Percentiles rank a stretch among this genome's conserved stretches.
These are phyloP conservation scores for Hirschfeldia incana DNA, from an alignment of 345 rosid species.

Conservation along the genomic window DNA sequence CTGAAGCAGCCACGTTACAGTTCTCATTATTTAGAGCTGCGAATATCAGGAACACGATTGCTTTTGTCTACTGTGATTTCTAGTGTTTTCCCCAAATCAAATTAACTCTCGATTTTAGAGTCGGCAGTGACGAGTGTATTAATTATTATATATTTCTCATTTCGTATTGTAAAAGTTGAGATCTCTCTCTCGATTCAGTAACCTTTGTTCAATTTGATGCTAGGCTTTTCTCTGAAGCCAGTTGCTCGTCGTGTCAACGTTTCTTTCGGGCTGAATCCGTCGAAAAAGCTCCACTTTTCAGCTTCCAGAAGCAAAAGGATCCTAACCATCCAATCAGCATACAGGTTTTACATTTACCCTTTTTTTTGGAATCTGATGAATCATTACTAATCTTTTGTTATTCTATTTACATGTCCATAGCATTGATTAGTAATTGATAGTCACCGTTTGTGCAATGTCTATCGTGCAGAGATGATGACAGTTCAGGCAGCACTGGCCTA, in stretches of 20 bases:
- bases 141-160: neutral
- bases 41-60: neutral
- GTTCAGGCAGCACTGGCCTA: slow-evolving; percentile 54
- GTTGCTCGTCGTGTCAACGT: slow-evolving; percentile 43
- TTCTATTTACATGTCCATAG: neutral
- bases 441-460: slow-evolving; percentile 8
- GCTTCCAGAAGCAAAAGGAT: slow-evolving; percentile 51
- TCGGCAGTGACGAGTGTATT: neutral
- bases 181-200: neutral
- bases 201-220: neutral
- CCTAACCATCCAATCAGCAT: slow-evolving; percentile 60
- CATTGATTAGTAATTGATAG: neutral
- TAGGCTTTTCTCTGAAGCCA: slow-evolving; percentile 52
- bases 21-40: neutral
- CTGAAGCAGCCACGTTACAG: neutral
- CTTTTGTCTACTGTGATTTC: neutral
- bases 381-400: neutral
- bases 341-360: slow-evolving; percentile 48
- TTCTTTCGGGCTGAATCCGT: slow-evolving; percentile 46
- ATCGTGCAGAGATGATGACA: slow-evolving; percentile 61
- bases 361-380: neutral
- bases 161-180: neutral
- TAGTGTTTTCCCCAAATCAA: neutral
- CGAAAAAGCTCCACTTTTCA: slow-evolving; percentile 44
- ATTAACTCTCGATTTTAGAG: neutral